Evolutionary conservation across 2,329 filamentous ascomycete genomes (phyloP).

Genomic region (Cladosporium sp.): DNA sequence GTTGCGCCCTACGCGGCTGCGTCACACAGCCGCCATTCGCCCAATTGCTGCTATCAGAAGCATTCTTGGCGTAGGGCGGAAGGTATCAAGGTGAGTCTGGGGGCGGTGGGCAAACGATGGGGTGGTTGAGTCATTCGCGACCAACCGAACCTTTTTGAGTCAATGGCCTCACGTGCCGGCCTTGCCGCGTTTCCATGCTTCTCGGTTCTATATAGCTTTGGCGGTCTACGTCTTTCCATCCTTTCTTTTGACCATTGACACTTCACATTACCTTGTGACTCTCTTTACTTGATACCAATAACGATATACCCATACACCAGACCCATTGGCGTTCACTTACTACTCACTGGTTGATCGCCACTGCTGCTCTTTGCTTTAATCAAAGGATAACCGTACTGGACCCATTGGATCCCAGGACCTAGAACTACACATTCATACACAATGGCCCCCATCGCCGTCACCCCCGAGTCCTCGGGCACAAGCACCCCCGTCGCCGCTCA

Average conservation of each 20-base stretch:
- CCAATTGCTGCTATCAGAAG: not conserved
- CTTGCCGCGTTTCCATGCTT: not conserved
- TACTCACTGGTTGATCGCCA: not conserved
- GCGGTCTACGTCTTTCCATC: not conserved
- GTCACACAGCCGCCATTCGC: conserved; percentile 5
- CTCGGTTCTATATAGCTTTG: not conserved
- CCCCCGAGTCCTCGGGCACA: conserved; percentile 38
- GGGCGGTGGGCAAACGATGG: not conserved
- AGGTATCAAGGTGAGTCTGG: not conserved
- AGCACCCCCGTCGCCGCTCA: conserved; percentile 37
- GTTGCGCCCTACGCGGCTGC: conserved; percentile 9
- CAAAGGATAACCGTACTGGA: not conserved
- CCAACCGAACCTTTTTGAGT: not conserved
- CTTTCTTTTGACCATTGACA: conserved; percentile 2
- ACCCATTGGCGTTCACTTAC: not conserved
- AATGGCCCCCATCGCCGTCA: conserved; percentile 37
- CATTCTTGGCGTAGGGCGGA: conserved; percentile 7
- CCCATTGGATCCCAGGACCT: not conserved
- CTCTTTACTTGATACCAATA: not conserved
- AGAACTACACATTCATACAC: not conserved
- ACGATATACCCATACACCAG: not conserved
- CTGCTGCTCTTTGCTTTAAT: not conserved
- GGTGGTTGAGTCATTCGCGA: conserved; percentile 8
- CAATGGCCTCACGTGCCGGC: conserved; percentile 2
- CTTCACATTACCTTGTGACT: not conserved